These are phyloP conservation scores for Colletotrichum kahawae DNA, from an alignment of 2,329 filamentous ascomycete species.

Conservation along the genomic window DNA sequence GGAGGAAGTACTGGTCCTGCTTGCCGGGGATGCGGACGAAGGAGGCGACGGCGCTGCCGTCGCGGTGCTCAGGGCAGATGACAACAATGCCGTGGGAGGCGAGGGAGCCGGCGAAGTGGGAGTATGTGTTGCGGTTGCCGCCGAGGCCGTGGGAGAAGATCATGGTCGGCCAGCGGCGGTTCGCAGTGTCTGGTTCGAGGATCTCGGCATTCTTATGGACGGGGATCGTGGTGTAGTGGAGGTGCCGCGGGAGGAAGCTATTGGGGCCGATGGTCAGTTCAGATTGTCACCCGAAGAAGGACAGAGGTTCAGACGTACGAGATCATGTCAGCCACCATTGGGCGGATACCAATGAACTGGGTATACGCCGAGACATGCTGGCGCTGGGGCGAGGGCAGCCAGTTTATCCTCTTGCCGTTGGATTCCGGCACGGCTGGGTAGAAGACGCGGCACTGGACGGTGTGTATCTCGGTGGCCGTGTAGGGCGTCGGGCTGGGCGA, in stretches of 20 bases:
- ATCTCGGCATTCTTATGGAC: constrained; percentile 74
- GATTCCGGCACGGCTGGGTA: constrained; percentile 70
- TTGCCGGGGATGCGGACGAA: constrained; percentile 68
- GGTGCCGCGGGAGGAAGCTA: constrained; percentile 71
- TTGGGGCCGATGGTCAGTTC: neutral
- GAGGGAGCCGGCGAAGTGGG: constrained; percentile 78
- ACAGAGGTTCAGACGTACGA: constrained; percentile 51
- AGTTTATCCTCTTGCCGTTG: constrained; percentile 66
- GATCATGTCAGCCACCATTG: constrained; percentile 60
- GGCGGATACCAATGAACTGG: constrained; percentile 72
- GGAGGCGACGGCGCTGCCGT: constrained; percentile 79
- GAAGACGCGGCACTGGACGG: constrained; percentile 81
- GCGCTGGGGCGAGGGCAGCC: constrained; percentile 80
- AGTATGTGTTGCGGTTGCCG: constrained; percentile 83
- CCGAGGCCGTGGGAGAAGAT: constrained; percentile 88
- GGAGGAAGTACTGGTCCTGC: constrained; percentile 40
- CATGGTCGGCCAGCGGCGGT: constrained; percentile 76
- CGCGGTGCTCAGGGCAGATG: constrained; percentile 81
- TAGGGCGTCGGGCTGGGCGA: constrained; percentile 59
- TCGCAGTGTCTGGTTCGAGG: constrained; percentile 50
- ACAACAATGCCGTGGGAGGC: constrained; percentile 84
- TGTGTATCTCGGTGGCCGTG: constrained; percentile 65
- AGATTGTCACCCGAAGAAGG: fast-evolving
- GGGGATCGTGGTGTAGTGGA: constrained; percentile 77
- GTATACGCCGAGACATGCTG: constrained; percentile 78